These are phyloP conservation scores for Bryum argenteum DNA, from an alignment of 225 moss, liverwort and hornwort species.

Conservation along the genomic window DNA sequence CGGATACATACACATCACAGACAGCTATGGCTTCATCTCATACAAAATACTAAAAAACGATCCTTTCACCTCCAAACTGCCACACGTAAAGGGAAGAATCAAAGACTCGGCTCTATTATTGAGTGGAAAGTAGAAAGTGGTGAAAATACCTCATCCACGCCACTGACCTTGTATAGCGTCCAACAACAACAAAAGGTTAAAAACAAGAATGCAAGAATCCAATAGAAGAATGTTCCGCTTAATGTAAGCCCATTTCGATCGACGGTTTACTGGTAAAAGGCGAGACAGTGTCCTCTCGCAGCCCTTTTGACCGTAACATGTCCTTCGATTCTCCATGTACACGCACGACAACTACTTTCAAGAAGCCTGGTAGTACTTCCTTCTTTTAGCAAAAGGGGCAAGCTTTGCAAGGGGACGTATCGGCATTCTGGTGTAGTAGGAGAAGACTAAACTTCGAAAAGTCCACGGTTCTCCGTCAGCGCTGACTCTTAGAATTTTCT, in stretches of 20 bases:
- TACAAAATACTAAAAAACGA: too few species aligned
- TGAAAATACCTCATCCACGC: neutral
- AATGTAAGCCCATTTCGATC: neutral
- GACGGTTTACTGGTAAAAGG: neutral
- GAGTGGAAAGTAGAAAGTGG: slow-evolving; percentile 28
- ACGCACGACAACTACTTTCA: neutral
- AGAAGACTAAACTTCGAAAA: neutral
- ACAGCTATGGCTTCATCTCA: too few species aligned
- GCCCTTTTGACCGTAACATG: too few species aligned
- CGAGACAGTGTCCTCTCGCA: neutral
- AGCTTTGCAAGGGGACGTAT: neutral
- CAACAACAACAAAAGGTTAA: neutral
- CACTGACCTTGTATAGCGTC: slow-evolving; percentile 23
- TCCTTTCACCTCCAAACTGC: neutral
- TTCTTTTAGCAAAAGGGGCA: neutral
- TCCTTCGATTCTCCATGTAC: too few species aligned
- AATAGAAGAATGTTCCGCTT: too few species aligned
- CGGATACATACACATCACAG: too few species aligned
- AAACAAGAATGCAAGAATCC: neutral
- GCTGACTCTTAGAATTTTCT: too few species aligned
- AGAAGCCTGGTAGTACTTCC: neutral
- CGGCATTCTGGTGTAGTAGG: neutral
- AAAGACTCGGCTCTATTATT: slow-evolving; percentile 36
- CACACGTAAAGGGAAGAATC: slow-evolving; percentile 9
- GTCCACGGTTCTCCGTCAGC: slow-evolving; percentile 4